Base-by-base conservation (phyloP, 371 early-diverging fungal genomes). In the Haplosporangium sp. region DNA sequence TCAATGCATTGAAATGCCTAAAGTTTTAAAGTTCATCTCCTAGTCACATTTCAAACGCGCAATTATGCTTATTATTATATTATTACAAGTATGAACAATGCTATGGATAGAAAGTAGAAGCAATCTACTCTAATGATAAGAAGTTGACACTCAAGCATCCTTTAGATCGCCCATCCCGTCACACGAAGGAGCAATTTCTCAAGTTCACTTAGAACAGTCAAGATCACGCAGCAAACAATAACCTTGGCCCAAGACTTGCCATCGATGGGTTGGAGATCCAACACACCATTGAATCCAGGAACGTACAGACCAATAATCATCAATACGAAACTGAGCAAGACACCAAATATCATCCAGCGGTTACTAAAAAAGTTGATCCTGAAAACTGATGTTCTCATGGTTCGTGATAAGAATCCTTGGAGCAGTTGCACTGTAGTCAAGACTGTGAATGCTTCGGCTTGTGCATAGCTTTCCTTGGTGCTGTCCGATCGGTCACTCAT, bases 361-460 rank as follows among this genome's bases (percentile, higher is more conserved):
- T 97, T 97, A n/a, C 88, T 86, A 8, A 85, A 67, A 15, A 97
- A 67, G n/a, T 92, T 94, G 2, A 91, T 92, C 34, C 67, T 83
- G 77, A 97, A 94, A 20, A 96, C 74, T 56, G 92, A 92, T n/a
- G 84, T 76, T 34, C 86, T 84, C 42, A 95, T 86, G 50, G 92
- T 92, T 40, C 94, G 83, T 5, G 94, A 93, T 38, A 94, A 76
- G 79, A 97, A 96, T 3, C 91, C 87, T 70, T 96, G 96, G 27
- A 90, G 82, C 4, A 97, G 83, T 84, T 96, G 96, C 73, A 96
- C 79, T 2, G 90, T 86, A 6, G 94, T 95, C 57, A 96, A 83
- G n/a, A 89, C 85, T 19, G 89, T 84, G 82, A 95, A 96, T 10
- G 96, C 90, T 55, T 93, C 78, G 2, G 88, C 85, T 34, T 86